phyloP scores from a whole-genome alignment of 345 rosid species.

The Hibiscus tridactylites region DNA sequence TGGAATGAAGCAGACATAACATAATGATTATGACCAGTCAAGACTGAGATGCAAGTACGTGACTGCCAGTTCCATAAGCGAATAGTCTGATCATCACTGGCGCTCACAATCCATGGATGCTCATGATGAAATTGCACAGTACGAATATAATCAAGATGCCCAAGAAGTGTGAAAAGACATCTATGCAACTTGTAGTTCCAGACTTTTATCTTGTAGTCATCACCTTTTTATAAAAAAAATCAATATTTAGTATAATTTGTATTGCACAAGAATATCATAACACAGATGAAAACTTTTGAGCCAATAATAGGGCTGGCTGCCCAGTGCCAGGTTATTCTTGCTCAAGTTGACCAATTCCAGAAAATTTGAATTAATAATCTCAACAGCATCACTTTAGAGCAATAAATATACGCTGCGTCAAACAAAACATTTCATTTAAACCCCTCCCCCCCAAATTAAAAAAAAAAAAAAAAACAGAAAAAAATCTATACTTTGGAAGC shows the following conservation, averaged over 20 bases:
- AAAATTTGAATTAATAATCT: background rate
- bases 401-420: background rate
- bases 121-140: constrained; percentile 98
- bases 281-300: background rate
- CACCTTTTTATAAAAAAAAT: constrained; percentile 41
- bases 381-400: background rate
- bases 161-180: constrained; percentile 90
- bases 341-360: background rate
- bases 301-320: background rate
- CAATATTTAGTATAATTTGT: background rate
- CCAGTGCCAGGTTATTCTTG: background rate
- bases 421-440: background rate
- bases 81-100: constrained; percentile 98
- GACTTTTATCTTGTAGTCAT: constrained; percentile 94
- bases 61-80: constrained; percentile 99
- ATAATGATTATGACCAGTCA: constrained; percentile 97
- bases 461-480: background rate
- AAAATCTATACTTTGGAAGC: background rate
- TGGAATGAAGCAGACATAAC: constrained; percentile 99
- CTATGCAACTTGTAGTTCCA: constrained; percentile 93
- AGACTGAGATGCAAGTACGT: constrained; percentile 82
- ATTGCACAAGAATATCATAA: background rate
- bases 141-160: constrained; percentile 94
- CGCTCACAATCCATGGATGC: constrained; percentile 97
- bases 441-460: too few relatives aligned